These are phyloP conservation scores for Pachyrhizus erosus DNA, from an alignment of 306 rosid species.

Conservation along the genomic window DNA sequence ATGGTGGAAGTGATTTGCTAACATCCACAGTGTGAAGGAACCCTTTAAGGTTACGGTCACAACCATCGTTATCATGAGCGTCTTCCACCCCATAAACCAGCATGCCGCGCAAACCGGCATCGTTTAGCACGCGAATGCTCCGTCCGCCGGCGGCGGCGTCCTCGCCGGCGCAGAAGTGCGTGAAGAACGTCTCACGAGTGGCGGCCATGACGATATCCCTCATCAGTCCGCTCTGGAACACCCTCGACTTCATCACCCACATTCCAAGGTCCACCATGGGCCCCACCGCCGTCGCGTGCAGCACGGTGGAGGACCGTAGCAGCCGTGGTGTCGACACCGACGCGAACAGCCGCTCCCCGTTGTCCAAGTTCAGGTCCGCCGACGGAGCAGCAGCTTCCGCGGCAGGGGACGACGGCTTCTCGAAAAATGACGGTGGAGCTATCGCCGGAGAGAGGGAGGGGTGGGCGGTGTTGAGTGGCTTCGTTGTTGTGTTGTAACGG, in stretches of 20 bases:
- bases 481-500: conserved; percentile 39
- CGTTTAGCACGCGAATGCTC: conserved; percentile 43
- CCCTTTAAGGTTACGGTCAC: conserved; percentile 62
- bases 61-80: conserved; percentile 66
- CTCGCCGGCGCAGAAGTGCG: conserved; percentile 91
- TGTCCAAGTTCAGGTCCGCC: conserved; percentile 32
- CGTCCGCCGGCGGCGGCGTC: conserved; percentile 43
- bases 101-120: conserved; percentile 77
- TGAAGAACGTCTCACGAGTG: conserved; percentile 56
- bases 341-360: conserved; percentile 54
- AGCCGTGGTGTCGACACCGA: conserved; percentile 55
- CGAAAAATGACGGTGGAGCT: neutral
- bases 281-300: conserved; percentile 69
- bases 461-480: conserved; percentile 50
- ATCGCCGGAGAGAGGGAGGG: neutral
- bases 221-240: conserved; percentile 42
- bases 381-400: neutral
- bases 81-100: conserved; percentile 77
- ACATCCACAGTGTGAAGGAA: conserved; percentile 69
- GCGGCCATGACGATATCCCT: conserved; percentile 33
- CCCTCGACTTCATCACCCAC: conserved; percentile 71
- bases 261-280: conserved; percentile 82
- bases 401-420: neutral
- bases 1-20: conserved; percentile 66
- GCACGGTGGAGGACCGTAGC: conserved; percentile 59